Evolutionary conservation across 495 filamentous ascomycete genomes (phyloP).

Genomic region (Podospora appendiculata): DNA sequence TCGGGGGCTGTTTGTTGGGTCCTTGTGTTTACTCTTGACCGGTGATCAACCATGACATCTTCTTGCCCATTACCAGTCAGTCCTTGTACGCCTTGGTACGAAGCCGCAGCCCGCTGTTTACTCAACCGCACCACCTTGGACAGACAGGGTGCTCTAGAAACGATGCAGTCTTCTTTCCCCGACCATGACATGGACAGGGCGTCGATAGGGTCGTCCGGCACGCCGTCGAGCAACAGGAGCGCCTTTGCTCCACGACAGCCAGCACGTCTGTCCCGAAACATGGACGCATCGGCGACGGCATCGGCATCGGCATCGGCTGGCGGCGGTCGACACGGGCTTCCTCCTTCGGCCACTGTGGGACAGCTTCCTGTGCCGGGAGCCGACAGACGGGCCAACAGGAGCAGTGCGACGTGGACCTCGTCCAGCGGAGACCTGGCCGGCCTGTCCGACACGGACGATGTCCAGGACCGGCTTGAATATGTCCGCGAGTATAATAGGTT

Average conservation of each 20-base stretch:
- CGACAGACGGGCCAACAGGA: constrained; percentile 14
- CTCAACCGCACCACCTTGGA: not conserved
- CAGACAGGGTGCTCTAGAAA: too few species aligned
- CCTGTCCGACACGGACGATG: constrained; percentile 30
- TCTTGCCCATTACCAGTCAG: too few species aligned
- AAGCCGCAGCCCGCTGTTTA: not conserved
- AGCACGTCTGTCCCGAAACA: constrained; percentile 1
- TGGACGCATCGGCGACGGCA: not conserved
- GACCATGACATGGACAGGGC: constrained; percentile 11
- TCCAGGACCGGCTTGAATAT: constrained; percentile 33
- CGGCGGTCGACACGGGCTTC: not conserved
- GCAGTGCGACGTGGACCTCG: constrained; percentile 38
- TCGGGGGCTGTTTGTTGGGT: not conserved
- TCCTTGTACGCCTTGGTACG: too few species aligned
- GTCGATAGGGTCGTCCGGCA: constrained; percentile 2
- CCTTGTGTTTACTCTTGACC: not conserved
- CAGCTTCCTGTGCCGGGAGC: constrained; percentile 10
- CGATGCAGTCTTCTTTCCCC: constrained; percentile 2
- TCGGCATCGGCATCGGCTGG: not conserved
- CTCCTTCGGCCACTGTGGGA: constrained; percentile 11
- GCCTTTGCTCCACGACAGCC: constrained; percentile 1
- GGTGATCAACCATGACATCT: too few species aligned
- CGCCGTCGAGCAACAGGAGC: constrained; percentile 7
- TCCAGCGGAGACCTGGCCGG: constrained; percentile 28
- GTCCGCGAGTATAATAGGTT: constrained; percentile 48